A percentile compares a stretch with the other conserved stretches of the same genome.
Conservation (phyloP, 2,329 filamentous ascomycete species). For the Hypoxylon sp. region DNA sequence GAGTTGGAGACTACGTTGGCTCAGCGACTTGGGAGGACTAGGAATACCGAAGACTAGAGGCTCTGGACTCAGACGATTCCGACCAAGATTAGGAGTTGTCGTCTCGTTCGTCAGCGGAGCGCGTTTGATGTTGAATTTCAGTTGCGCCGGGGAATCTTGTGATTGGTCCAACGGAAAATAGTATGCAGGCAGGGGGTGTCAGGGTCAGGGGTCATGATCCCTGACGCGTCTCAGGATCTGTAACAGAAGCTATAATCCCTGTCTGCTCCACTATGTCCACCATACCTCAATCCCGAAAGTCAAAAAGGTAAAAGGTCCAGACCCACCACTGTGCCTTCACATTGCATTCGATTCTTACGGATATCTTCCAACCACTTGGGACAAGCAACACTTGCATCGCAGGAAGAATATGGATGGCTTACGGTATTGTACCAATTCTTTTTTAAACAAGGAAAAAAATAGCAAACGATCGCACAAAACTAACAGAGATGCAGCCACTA, state of each 20-base stretch:
- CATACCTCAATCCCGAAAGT: conserved; percentile 30
- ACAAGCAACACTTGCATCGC: conserved; percentile 1
- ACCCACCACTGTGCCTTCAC: conserved; percentile 33
- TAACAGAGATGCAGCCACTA: too few relatives aligned
- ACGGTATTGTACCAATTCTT: background rate
- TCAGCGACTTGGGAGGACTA: conserved; percentile 10
- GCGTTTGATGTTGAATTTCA: conserved; percentile 62
- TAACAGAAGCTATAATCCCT: conserved; percentile 42
- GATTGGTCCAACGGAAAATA: conserved; percentile 44
- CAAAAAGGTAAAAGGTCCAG: conserved; percentile 39
- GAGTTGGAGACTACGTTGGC: conserved; percentile 32
- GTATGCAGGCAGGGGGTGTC: conserved; percentile 45
- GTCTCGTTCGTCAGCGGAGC: conserved; percentile 58
- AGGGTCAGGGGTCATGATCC: conserved; percentile 40
- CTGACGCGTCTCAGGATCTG: conserved; percentile 47
- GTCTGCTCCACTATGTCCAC: conserved; percentile 15
- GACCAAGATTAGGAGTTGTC: conserved; percentile 43
- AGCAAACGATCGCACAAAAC: background rate
- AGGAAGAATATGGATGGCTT: background rate
- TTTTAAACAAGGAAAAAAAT: conserved; percentile 2
- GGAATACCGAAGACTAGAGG: conserved; percentile 14
- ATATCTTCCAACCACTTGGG: conserved; percentile 24
- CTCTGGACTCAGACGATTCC: conserved; percentile 41
- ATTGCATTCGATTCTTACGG: conserved; percentile 26
- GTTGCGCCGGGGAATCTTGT: conserved; percentile 38